Evolutionary conservation across 768 basidiomycete genomes (phyloP).

Genomic region (Lactarius hengduanensis): DNA sequence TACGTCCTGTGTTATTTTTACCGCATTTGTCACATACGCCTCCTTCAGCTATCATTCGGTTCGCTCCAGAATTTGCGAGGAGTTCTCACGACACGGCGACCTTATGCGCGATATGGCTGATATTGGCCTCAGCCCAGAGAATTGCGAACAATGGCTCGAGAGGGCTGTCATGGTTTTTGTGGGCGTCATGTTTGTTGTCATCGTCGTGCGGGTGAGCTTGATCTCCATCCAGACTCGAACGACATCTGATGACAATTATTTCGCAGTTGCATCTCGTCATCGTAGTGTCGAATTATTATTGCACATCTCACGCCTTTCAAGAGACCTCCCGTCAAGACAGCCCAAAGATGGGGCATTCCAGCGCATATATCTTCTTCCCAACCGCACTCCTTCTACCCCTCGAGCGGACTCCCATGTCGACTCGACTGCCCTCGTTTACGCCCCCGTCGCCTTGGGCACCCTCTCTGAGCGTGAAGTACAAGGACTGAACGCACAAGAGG

Average conservation of each 20-base stretch:
- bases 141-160: constrained; percentile 79
- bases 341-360: constrained; percentile 41
- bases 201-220: constrained; percentile 62
- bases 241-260: constrained; percentile 11
- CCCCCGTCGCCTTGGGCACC: constrained; percentile 59
- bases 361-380: constrained; percentile 64
- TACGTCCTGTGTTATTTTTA: constrained; percentile 61
- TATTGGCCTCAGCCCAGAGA: constrained; percentile 72
- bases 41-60: constrained; percentile 53
- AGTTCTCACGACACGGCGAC: constrained; percentile 72
- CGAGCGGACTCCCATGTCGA: constrained; percentile 11
- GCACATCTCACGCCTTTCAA: constrained; percentile 48
- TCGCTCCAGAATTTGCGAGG: constrained; percentile 67
- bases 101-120: constrained; percentile 67
- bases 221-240: background rate
- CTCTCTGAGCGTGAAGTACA: constrained; percentile 53
- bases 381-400: constrained; percentile 35
- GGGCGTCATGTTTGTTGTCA: constrained; percentile 56
- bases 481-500: constrained; percentile 56
- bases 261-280: constrained; percentile 72
- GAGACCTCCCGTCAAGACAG: constrained; percentile 25
- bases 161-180: constrained; percentile 59
- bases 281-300: constrained; percentile 66
- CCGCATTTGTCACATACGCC: constrained; percentile 54
- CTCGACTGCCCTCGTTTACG: constrained; percentile 51